Evolutionary conservation across 192 early-diverging fungal genomes (phyloP), one percentile per base, ranked within the genome.

Genomic region (Entomortierella lignicola): DNA sequence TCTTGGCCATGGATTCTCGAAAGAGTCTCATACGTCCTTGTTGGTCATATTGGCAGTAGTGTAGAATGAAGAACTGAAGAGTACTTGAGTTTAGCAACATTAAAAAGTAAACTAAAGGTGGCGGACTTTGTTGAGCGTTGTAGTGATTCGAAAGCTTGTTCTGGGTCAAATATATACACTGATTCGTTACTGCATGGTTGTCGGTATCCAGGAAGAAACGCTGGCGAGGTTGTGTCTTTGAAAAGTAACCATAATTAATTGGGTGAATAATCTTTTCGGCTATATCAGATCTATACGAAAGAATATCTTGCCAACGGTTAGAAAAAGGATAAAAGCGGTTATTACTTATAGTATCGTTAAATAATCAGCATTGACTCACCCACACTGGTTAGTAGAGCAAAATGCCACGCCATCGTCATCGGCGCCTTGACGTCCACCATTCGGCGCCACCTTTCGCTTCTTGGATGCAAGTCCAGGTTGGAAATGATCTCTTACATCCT

Each of bases 171-270:
- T 89, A 89, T 21, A 89, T 89, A 43, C 88, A 89, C 59, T 89
- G 88, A 50, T 87, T 89, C 4, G 88, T 89, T 2, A 89, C 86
- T 6, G 81, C 82, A 1, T 71, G 62, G 0, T 69, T 62, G 3
- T 69, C 27, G 17, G 47, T 72, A 29, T 89, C 88, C 4, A 89
- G 63, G 50, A 89, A 89, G 50, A 89, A 89, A 0, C 88, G 66
- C 50, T 86, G 88, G 1, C 88, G 84, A 10, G 88, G 88, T 31
- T 87, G 81, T 20, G 82, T 57, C 17, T 81, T 70, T 23, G 82
- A 81, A 63, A 85, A 87, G 57, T 87, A 87, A 8, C 88, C 86
- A 69, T 84, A 87, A 39, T 89, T 87, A 57, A 87, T 89, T 0
- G 88, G 88, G 55, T 89, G 88, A 3, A 89, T 68, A 15, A 89